Evolutionary conservation across 306 rosid genomes (phyloP), one percentile per base, ranked within the genome.

Genomic region (Vicia faba): DNA sequence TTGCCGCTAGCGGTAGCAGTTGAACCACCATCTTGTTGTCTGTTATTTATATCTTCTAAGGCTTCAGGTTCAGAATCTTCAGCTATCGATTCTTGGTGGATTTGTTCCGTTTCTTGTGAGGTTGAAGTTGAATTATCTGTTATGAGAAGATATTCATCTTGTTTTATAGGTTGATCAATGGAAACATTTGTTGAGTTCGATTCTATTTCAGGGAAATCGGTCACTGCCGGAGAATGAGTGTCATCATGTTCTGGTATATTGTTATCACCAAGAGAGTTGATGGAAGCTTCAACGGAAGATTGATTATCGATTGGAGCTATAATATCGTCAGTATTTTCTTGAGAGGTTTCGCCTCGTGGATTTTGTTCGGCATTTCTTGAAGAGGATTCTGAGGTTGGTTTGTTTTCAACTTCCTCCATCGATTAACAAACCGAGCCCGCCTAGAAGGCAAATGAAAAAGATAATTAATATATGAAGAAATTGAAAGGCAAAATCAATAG

Each of bases 341-440:
- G 58, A 61, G 73, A 3, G 44, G 68, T 48, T 40, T 78, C 73
- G 66, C 57, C 73, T 13, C 3, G 16, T 31, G 68, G 29, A 31
- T 11, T 69, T 63, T 7, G 44, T 69, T 71, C 75, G 8, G 65
- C 51, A 56, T 33, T 74, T 65, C 11, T 46, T 43, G 70, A 46
- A 53, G 81, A 55, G 39, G 75, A 62, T 72, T 82, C 75, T 51
- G 80, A 62, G 23, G 80, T 45, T 40, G 78, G 67, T 29, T 72
- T 60, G 56, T 54, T 74, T 48, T 82, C 80, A 56, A 66, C 75
- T 53, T 70, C 79, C 78, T 84, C 96, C 96, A 89, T 89, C 69
- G 43, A 72, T 33, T 36, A 64, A 60, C 66, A 73, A 11, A 31
- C 57, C 46, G 43, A 70, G 70, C 64, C 64, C 28, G 75, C 81